These are phyloP conservation scores for Fraxinus latifolia DNA, from an alignment of 305 asterid species.

Conservation along the genomic window DNA sequence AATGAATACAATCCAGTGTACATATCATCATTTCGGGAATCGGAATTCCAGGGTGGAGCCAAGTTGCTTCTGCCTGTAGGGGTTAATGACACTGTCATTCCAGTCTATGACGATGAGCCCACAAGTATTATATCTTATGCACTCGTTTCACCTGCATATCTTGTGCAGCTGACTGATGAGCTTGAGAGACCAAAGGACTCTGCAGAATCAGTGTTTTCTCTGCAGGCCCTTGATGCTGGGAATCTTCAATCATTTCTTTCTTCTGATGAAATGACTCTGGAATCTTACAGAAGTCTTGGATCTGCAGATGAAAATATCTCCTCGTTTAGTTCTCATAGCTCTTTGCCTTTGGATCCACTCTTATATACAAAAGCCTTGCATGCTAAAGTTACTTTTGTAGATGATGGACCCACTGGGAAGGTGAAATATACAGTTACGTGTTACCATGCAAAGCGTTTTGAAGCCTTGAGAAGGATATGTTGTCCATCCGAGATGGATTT, in stretches of 20 bases:
- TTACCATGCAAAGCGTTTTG: slow-evolving; percentile 80
- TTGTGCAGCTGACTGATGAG: slow-evolving; percentile 54
- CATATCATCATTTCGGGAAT: slow-evolving; percentile 65
- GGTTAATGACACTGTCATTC: slow-evolving; percentile 60
- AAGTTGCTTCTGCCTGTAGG: slow-evolving; percentile 71
- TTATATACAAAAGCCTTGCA: slow-evolving; percentile 57
- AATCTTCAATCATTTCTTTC: slow-evolving; percentile 35
- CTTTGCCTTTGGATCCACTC: slow-evolving; percentile 52
- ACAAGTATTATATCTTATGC: slow-evolving; percentile 83
- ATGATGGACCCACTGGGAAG: slow-evolving; percentile 66
- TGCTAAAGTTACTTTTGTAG: slow-evolving; percentile 60
- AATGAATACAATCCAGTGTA: slow-evolving; percentile 60
- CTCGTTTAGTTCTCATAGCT: slow-evolving; percentile 47
- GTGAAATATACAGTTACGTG: slow-evolving; percentile 71
- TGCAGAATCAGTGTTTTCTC: slow-evolving; percentile 35
- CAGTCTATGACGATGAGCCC: slow-evolving; percentile 94
- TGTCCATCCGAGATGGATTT: slow-evolving; percentile 83
- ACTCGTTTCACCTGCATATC: slow-evolving; percentile 59
- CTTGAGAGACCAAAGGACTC: slow-evolving; percentile 49
- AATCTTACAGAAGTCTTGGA: slow-evolving; percentile 57
- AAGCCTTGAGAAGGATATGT: slow-evolving; percentile 71
- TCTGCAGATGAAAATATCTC: slow-evolving; percentile 61
- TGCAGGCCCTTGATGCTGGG: slow-evolving; percentile 44
- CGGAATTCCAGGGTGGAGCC: slow-evolving; percentile 68
- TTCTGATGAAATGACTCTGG: slow-evolving; percentile 52